These are phyloP conservation scores for Paramarasmius palmivorus DNA, from an alignment of 1,284 basidiomycete genomes.

Conservation along the genomic window DNA sequence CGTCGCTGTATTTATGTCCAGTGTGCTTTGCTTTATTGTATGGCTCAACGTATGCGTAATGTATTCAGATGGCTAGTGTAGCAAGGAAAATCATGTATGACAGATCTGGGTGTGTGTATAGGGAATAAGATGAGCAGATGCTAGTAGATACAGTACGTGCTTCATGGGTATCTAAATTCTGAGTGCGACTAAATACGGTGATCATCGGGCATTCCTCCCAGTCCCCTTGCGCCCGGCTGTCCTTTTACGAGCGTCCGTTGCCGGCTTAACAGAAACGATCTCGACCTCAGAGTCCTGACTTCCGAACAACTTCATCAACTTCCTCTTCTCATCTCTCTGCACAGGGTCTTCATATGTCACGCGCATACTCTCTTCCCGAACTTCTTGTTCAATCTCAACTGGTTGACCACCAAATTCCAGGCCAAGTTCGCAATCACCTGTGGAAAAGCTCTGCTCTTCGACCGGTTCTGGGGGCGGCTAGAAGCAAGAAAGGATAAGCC, in stretches of 20 bases:
- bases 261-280: background rate
- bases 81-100: no score
- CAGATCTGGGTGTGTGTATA: no score
- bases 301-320: constrained; percentile 8
- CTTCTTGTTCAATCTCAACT: constrained; percentile 9
- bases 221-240: no score
- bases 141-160: background rate
- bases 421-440: constrained; percentile 26
- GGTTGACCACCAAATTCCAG: constrained; percentile 17
- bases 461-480: background rate
- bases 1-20: background rate
- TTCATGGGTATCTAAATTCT: no score
- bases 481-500: background rate
- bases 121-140: no score
- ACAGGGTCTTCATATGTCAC: constrained; percentile 71
- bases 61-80: no score
- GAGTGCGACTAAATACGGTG: no score
- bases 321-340: constrained; percentile 53
- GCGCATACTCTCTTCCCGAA: constrained; percentile 45
- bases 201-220: no score
- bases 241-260: no score
- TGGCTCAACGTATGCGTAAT: no score
- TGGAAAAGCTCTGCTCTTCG: background rate
- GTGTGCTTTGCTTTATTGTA: no score
- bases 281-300: background rate